A percentile compares a stretch with the other conserved stretches of the same genome.
Conservation (phyloP, 768 basidiomycete genomes). For the Mycena venus region DNA sequence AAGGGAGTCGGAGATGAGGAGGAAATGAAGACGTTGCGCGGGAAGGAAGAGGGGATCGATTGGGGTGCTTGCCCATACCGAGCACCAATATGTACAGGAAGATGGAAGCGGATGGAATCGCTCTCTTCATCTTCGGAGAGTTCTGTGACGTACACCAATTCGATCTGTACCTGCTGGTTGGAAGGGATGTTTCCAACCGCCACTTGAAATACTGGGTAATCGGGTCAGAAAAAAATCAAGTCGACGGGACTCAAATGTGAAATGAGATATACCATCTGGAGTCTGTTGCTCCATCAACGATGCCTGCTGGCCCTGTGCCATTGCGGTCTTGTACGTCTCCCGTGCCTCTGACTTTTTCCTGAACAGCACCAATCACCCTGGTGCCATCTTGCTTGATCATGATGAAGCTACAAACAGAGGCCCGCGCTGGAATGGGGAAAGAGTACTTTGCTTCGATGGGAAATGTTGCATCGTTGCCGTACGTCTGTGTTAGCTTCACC, state of each 20-base stretch:
- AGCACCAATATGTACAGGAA: constrained; percentile 20
- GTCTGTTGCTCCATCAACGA: constrained; percentile 22
- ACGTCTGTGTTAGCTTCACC: constrained; percentile 30
- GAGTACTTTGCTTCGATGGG: constrained; percentile 28
- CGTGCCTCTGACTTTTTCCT: constrained; percentile 31
- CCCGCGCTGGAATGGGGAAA: constrained; percentile 27
- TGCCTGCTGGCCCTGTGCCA: constrained; percentile 25
- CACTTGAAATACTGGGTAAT: constrained; percentile 26
- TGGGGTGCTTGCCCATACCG: constrained; percentile 27
- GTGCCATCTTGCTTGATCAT: constrained; percentile 32
- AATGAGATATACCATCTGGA: constrained; percentile 22
- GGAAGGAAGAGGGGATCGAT: not conserved
- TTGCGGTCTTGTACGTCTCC: constrained; percentile 19
- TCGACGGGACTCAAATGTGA: not conserved
- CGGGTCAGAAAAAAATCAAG: not conserved
- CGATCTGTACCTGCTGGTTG: constrained; percentile 20
- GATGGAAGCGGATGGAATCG: constrained; percentile 22
- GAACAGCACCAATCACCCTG: constrained; percentile 21
- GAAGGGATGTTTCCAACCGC: constrained; percentile 18
- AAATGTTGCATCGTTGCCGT: constrained; percentile 17
- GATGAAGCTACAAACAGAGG: constrained; percentile 13
- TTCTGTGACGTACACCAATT: constrained; percentile 26
- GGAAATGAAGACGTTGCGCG: not conserved
- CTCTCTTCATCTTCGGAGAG: constrained; percentile 24
- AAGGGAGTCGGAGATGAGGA: constrained; percentile 7